phyloP scores from a whole-genome alignment of 768 basidiomycete species.

The Crucibulum laeve region DNA sequence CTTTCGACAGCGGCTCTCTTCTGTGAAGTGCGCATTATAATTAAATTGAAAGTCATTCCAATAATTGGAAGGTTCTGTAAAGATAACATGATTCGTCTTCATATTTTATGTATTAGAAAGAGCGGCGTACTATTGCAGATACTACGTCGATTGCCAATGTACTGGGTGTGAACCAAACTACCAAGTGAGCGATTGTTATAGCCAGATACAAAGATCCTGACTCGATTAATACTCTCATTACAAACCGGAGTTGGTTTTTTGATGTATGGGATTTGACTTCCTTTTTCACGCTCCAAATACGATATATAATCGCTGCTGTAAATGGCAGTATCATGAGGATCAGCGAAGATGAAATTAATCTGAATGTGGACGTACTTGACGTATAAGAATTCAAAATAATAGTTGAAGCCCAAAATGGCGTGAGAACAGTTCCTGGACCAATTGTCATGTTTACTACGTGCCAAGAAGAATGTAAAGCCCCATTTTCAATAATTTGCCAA shows the following conservation, averaged over 20 bases:
- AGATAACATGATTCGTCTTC: too few relatives aligned
- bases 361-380: background rate
- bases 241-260: background rate
- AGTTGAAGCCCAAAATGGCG: conserved; percentile 4
- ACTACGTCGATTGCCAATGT: background rate
- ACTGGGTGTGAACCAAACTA: background rate
- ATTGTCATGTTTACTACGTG: conserved; percentile 1
- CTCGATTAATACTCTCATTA: conserved; percentile 1
- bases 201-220: conserved; percentile 2
- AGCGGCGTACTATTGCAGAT: too few relatives aligned
- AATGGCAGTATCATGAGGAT: too few relatives aligned
- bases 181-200: conserved; percentile 2
- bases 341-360: background rate
- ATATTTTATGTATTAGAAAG: too few relatives aligned
- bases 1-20: too few relatives aligned
- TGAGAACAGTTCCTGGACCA: conserved; percentile 4
- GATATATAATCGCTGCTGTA: background rate
- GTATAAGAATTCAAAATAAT: conserved; percentile 1
- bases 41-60: too few relatives aligned
- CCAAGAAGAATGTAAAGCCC: background rate
- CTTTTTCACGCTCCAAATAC: background rate
- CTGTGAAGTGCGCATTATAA: too few relatives aligned
- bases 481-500: background rate
- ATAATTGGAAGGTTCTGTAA: too few relatives aligned
- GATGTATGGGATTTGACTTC: background rate